Evolutionary conservation across 768 basidiomycete genomes (phyloP), one percentile per base, ranked within the genome.

Genomic region (Tubosaeta brunneosetosa): DNA sequence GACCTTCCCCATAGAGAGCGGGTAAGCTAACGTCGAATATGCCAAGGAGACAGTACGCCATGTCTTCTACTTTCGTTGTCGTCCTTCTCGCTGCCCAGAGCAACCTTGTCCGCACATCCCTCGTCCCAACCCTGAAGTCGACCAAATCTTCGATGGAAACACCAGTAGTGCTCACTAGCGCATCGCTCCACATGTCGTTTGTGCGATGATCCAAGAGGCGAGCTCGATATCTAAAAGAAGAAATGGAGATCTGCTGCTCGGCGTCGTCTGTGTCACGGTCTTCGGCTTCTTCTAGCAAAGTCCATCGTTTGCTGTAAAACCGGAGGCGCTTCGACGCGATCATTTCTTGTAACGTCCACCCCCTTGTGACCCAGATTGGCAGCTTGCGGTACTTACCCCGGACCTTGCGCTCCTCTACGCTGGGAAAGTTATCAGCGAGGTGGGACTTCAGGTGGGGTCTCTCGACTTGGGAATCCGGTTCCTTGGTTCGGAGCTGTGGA

Each of bases 21-120:
- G 68, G 59, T 51, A 69, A 33, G 46, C 50, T 60, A 47, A 68
- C 51, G 19, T 68, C 65, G 37, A 69, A 66, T 27, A 70, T 52
- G 6, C 65, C 66, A 10, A 69, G 56, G 11, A 70, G 58, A 42
- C 61, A 68, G 50, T 69, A 69, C 10, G 66, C 59, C 55, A 55
- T 61, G 34, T 69, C 68, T 38, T 68, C 68, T 19, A 61, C 52
- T 27, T 63, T 60, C 4, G 60, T 63, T 34, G 68, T 68, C 22
- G 41, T 31, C 29, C 68, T 63, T n/a, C 52, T 53, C 13, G 66
- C 59, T 1, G 63, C 68, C 68, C 68, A 68, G 33, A 29, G 48
- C n/a, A 69, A 40, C 32, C 58, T 60, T 26, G 52, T 31, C 44
- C 58, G 49, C 2, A 66, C 49, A 16, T 62, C 53, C 44, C 26